These are phyloP conservation scores for Combretum micranthum DNA, from an alignment of 345 rosid genomes.

Conservation along the genomic window DNA sequence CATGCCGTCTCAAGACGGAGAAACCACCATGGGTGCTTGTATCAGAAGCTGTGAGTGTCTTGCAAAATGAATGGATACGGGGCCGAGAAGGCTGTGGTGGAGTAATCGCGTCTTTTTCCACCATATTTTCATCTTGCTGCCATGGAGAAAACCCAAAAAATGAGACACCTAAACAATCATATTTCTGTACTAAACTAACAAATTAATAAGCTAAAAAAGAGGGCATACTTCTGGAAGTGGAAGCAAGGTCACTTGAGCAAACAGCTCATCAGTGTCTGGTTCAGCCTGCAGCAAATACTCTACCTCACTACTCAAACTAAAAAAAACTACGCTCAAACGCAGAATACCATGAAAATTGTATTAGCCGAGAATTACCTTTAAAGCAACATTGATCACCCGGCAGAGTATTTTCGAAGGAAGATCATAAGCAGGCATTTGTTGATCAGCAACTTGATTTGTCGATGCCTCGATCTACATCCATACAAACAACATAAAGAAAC, in stretches of 20 bases:
- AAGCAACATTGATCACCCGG: slow-evolving; percentile 31
- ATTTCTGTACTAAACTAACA: background rate
- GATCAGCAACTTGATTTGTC: slow-evolving; percentile 37
- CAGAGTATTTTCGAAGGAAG: slow-evolving; percentile 40
- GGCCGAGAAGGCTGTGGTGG: slow-evolving; percentile 20
- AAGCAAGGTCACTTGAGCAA: slow-evolving; percentile 44
- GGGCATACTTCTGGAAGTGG: slow-evolving; percentile 26
- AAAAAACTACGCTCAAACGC: background rate
- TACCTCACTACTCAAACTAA: background rate
- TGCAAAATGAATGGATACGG: slow-evolving; percentile 42
- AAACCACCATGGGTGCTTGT: slow-evolving; percentile 70
- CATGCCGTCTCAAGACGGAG: slow-evolving; percentile 55
- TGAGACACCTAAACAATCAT: background rate
- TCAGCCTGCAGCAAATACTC: slow-evolving; percentile 34
- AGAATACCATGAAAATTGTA: background rate
- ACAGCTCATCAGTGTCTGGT: slow-evolving; percentile 50
- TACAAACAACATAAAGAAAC: background rate
- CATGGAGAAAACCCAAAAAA: slow-evolving; percentile 3
- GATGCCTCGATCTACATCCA: slow-evolving; percentile 38
- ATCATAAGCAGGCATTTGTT: slow-evolving; percentile 36
- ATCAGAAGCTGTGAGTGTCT: slow-evolving; percentile 56
- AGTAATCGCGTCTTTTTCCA: slow-evolving; percentile 20
- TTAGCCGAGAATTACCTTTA: slow-evolving; percentile 21
- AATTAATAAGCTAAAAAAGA: background rate
- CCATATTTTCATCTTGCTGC: slow-evolving; percentile 30